Percentiles rank a stretch among this genome's conserved stretches.
Conservation (phyloP, 352 stramenopile genomes). For the Phytophthora capsici region DNA sequence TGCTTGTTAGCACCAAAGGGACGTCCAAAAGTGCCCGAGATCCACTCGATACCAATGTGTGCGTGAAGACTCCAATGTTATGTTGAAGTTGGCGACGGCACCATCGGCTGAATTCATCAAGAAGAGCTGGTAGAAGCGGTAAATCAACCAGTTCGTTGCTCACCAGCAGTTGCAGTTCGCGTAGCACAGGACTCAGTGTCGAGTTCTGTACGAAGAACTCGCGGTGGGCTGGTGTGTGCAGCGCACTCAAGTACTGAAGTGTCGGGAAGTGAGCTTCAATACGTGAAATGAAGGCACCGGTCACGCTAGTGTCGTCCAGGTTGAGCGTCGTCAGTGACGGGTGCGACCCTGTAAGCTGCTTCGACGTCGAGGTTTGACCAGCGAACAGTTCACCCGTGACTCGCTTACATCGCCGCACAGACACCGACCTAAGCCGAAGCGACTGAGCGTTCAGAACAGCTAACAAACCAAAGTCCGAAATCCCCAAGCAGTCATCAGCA, state of each 20-base stretch:
- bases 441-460: conserved; percentile 87
- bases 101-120: conserved; percentile 57
- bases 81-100: conserved; percentile 6
- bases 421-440: conserved; percentile 63
- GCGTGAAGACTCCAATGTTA: conserved; percentile 47
- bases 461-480: conserved; percentile 82
- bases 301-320: conserved; percentile 73
- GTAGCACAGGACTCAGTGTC: conserved; percentile 25
- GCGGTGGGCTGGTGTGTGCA: conserved; percentile 78
- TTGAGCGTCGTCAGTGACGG: conserved; percentile 62
- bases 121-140: conserved; percentile 57
- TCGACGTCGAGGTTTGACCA: conserved; percentile 14
- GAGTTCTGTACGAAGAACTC: conserved; percentile 57
- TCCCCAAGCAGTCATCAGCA: conserved; percentile 74
- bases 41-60: conserved; percentile 46
- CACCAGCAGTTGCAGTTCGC: conserved; percentile 67
- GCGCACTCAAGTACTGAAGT: conserved; percentile 58
- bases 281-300: conserved; percentile 45
- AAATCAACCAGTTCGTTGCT: conserved; percentile 65
- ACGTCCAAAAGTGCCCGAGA: conserved; percentile 57
- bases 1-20: conserved; percentile 45
- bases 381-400: conserved; percentile 64
- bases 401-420: conserved; percentile 80
- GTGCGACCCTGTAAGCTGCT: conserved; percentile 56
- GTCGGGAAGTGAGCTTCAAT: conserved; percentile 71